These are phyloP conservation scores for Termitomyces eurrhizus DNA, from an alignment of 768 basidiomycete species.

Conservation along the genomic window DNA sequence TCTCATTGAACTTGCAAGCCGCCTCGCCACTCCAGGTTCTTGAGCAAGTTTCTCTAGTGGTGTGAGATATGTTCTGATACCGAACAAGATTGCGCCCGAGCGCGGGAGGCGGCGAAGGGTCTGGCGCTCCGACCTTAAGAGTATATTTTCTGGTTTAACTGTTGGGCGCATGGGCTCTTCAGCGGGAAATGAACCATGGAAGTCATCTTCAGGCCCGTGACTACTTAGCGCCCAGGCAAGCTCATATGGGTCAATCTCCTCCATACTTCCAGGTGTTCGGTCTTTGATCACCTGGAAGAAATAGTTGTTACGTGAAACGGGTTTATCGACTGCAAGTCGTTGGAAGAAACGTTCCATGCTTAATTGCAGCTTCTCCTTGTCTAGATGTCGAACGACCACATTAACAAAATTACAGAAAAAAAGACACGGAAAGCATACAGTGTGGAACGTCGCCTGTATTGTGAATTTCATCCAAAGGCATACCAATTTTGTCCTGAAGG, in stretches of 20 bases:
- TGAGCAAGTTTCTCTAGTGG: conserved; percentile 45
- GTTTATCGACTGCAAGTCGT: conserved; percentile 60
- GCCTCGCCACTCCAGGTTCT: conserved; percentile 57
- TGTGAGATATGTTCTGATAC: conserved; percentile 62
- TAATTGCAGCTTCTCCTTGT: conserved; percentile 55
- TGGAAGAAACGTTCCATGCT: conserved; percentile 72
- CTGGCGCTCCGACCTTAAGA: conserved; percentile 63
- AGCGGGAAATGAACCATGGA: conserved; percentile 15
- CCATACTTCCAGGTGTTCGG: conserved; percentile 10
- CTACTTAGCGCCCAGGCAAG: conserved; percentile 52
- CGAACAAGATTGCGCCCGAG: conserved; percentile 65
- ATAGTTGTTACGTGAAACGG: conserved; percentile 71
- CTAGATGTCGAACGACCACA: conserved; percentile 24
- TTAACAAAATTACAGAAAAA: not conserved
- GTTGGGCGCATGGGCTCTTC: conserved; percentile 14
- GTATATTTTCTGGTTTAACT: conserved; percentile 40
- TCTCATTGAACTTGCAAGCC: conserved; percentile 59
- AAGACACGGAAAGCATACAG: conserved; percentile 39
- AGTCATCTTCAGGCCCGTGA: conserved; percentile 21
- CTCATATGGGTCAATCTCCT: conserved; percentile 54
- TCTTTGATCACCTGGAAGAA: conserved; percentile 30
- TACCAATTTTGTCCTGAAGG: conserved; percentile 71
- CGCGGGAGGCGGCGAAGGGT: conserved; percentile 59
- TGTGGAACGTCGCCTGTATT: conserved; percentile 65
- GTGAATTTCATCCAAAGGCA: conserved; percentile 71